Conservation (phyloP, 2,329 filamentous ascomycete genomes). For the Paecilomyces fulvus region DNA sequence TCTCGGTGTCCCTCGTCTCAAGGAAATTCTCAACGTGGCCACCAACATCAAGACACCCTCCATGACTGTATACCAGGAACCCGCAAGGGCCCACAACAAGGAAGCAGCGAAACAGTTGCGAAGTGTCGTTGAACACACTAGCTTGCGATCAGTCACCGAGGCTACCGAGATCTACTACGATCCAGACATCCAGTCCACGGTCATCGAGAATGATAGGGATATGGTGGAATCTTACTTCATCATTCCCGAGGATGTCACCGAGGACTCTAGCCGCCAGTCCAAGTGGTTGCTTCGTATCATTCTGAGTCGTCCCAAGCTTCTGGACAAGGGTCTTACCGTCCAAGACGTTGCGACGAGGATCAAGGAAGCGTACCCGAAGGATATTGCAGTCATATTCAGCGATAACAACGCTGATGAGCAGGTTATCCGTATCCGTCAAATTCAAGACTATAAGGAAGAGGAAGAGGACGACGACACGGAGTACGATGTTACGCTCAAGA, state of each 20-base stretch:
- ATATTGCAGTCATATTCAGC: constrained; percentile 89
- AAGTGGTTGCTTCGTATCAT: constrained; percentile 93
- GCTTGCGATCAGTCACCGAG: constrained; percentile 80
- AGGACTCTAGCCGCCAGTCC: constrained; percentile 60
- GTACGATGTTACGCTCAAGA: constrained; percentile 87
- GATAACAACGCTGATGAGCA: constrained; percentile 96
- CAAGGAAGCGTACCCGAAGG: constrained; percentile 76
- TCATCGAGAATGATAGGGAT: constrained; percentile 78
- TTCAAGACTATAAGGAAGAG: constrained; percentile 60
- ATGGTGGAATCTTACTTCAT: constrained; percentile 97
- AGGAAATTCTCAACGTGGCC: constrained; percentile 97
- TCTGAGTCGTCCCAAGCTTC: constrained; percentile 84
- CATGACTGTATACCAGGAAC: constrained; percentile 82
- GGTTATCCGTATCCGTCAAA: constrained; percentile 83
- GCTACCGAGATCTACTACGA: constrained; percentile 97
- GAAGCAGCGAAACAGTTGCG: constrained; percentile 78
- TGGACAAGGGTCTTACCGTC: constrained; percentile 82
- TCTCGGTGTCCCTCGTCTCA: constrained; percentile 94
- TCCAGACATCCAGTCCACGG: constrained; percentile 76
- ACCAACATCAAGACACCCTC: constrained; percentile 98
- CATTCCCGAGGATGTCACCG: constrained; percentile 73
- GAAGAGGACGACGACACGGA: constrained; percentile 67
- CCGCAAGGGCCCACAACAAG: constrained; percentile 54
- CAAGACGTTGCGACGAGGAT: constrained; percentile 85
- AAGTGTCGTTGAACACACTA: constrained; percentile 89